phyloP scores from a whole-genome alignment of 768 basidiomycete species.

The Ramaria rubella region DNA sequence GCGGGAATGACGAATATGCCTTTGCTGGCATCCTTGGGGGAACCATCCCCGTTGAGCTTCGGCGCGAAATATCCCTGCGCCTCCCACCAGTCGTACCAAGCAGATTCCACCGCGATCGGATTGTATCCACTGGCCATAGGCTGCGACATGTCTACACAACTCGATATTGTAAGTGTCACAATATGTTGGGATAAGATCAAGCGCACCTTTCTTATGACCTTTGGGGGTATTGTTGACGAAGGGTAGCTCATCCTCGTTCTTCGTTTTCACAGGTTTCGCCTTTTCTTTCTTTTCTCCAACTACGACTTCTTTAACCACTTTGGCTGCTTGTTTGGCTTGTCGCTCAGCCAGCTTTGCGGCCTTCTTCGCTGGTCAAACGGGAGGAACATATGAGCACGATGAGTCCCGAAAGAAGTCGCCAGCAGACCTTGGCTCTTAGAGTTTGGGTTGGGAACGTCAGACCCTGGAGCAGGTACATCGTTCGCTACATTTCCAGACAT shows the following conservation, averaged over 20 bases:
- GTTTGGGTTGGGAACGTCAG: constrained; percentile 9
- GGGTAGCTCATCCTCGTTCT: constrained; percentile 59
- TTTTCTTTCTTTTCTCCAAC: constrained; percentile 55
- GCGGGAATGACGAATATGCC: constrained; percentile 79
- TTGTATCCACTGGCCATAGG: constrained; percentile 94
- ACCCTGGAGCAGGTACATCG: neutral
- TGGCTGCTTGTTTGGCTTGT: constrained; percentile 56
- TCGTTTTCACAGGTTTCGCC: constrained; percentile 64
- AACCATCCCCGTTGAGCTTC: constrained; percentile 49
- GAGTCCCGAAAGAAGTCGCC: neutral
- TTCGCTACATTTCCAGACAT: neutral
- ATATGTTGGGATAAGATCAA: neutral
- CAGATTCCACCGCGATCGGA: constrained; percentile 87
- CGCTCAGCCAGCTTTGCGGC: constrained; percentile 44
- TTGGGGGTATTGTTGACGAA: constrained; percentile 86
- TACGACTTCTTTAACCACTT: constrained; percentile 35
- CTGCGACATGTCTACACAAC: constrained; percentile 61
- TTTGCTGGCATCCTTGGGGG: constrained; percentile 34
- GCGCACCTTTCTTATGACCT: constrained; percentile 89
- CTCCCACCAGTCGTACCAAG: constrained; percentile 99
- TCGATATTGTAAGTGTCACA: neutral
- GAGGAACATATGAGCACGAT: neutral
- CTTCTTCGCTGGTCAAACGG: constrained; percentile 52
- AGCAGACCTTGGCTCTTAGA: constrained; percentile 11
- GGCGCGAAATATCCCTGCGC: constrained; percentile 88